Conservation (phyloP, 164 flowering plant species). For the Chloranthus sessilifolius region DNA sequence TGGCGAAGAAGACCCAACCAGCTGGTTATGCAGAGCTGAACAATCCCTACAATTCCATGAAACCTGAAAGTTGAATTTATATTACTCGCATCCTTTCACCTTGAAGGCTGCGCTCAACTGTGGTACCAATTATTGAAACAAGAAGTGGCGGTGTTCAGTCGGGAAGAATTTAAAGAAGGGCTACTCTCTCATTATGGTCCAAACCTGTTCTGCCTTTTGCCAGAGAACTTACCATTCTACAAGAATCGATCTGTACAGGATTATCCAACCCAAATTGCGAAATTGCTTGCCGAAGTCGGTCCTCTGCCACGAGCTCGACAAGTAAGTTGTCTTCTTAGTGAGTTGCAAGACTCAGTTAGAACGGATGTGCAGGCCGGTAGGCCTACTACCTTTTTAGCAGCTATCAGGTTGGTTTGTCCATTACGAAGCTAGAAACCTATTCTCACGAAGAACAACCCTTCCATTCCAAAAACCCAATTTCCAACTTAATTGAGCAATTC, state of each 20-base stretch:
- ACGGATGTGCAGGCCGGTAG: neutral
- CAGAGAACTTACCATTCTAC: neutral
- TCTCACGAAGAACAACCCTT: neutral
- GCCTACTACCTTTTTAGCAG: neutral
- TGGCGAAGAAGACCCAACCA: neutral
- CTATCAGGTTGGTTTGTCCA: neutral
- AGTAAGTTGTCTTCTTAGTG: neutral
- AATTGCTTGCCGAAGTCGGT: neutral
- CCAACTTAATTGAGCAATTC: neutral
- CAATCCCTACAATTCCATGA: slow-evolving; percentile 2
- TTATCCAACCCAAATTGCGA: neutral
- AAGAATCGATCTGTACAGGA: neutral
- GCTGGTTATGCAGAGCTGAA: neutral
- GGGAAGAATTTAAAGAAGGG: neutral
- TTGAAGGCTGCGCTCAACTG: slow-evolving; percentile 1
- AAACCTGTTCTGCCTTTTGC: neutral
- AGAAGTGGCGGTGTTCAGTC: neutral
- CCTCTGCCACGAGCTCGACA: neutral
- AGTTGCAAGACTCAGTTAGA: neutral
- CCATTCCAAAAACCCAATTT: neutral
- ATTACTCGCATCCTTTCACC: neutral
- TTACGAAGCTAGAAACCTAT: neutral
- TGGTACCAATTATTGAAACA: slow-evolving; percentile 2
- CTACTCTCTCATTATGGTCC: neutral
- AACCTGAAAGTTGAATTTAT: neutral